These are phyloP conservation scores for Coccinonectria pachysandricola DNA, from an alignment of 2,329 filamentous ascomycete genomes.

Conservation along the genomic window DNA sequence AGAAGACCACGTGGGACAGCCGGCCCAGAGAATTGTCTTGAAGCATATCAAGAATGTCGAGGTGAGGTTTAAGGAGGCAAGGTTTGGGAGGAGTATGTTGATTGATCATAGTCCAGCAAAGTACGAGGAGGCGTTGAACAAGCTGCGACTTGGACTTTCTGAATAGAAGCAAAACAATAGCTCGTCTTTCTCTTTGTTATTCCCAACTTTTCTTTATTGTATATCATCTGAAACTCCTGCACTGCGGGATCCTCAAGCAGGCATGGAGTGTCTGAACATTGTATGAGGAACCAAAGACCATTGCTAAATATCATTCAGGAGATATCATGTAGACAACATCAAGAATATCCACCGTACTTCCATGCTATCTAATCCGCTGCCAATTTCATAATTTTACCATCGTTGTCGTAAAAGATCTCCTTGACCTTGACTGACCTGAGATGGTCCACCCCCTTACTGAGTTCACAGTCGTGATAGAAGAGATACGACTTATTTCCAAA, in stretches of 20 bases:
- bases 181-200: neutral
- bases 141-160: slow-evolving; percentile 41
- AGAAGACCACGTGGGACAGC: slow-evolving; percentile 46
- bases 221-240: no score
- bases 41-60: slow-evolving; percentile 65
- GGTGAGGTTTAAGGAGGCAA: slow-evolving; percentile 56
- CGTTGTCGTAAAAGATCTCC: slow-evolving; percentile 61
- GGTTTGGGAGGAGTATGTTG: slow-evolving; percentile 64
- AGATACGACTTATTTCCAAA: slow-evolving; percentile 62
- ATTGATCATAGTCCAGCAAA: slow-evolving; percentile 64
- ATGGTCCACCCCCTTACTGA: slow-evolving; percentile 60
- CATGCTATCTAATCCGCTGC: slow-evolving; percentile 15
- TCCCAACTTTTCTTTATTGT: no score
- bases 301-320: no score
- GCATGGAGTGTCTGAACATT: no score
- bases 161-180: slow-evolving; percentile 10
- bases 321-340: no score
- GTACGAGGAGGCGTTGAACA: slow-evolving; percentile 60
- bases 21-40: slow-evolving; percentile 58
- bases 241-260: no score
- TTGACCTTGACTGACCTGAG: slow-evolving; percentile 63
- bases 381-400: slow-evolving; percentile 47
- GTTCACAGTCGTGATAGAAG: slow-evolving; percentile 65
- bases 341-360: no score
- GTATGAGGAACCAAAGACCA: no score